Percentiles rank a stretch among this genome's conserved stretches.
Evolutionary conservation across 768 basidiomycete species (phyloP).

Genomic region (Collybia mongolica): DNA sequence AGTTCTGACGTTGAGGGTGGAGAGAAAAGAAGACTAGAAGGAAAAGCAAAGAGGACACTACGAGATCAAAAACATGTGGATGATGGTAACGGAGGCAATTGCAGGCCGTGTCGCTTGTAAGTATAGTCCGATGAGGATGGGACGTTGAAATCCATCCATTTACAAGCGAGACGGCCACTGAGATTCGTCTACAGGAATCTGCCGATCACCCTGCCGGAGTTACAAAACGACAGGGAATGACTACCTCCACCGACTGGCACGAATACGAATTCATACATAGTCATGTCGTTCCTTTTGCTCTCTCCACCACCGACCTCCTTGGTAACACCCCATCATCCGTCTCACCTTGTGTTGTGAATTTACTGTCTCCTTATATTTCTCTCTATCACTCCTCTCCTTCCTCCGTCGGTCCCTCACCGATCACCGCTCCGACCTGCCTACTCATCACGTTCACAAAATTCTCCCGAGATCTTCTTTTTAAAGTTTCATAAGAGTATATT

Average conservation of each 20-base stretch:
- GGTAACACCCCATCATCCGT: conserved; percentile 46
- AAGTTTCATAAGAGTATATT: conserved; percentile 23
- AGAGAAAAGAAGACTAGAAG: not conserved
- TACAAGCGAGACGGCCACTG: conserved; percentile 8
- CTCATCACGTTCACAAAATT: conserved; percentile 34
- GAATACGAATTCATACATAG: conserved; percentile 24
- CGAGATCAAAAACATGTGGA: conserved; percentile 12
- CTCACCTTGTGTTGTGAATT: conserved; percentile 23
- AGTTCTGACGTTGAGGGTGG: too few species aligned
- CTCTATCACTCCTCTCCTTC: conserved; percentile 28
- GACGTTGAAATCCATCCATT: conserved; percentile 1
- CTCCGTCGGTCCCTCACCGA: conserved; percentile 31
- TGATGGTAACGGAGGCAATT: conserved; percentile 28
- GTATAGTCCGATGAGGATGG: conserved; percentile 41
- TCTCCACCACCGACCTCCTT: conserved; percentile 36
- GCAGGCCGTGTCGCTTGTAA: conserved; percentile 34
- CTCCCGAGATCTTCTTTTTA: conserved; percentile 34
- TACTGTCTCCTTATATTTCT: too few species aligned
- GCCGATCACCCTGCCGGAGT: conserved; percentile 31
- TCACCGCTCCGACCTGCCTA: conserved; percentile 27
- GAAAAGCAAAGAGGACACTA: not conserved
- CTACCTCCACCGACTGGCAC: conserved; percentile 21
- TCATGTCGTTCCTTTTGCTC: conserved; percentile 27
- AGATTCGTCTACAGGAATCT: conserved; percentile 29
- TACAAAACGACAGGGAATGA: conserved; percentile 18